These are phyloP conservation scores for Ophiosphaerella narmari DNA, from an alignment of 2,329 filamentous ascomycete species.

Conservation along the genomic window DNA sequence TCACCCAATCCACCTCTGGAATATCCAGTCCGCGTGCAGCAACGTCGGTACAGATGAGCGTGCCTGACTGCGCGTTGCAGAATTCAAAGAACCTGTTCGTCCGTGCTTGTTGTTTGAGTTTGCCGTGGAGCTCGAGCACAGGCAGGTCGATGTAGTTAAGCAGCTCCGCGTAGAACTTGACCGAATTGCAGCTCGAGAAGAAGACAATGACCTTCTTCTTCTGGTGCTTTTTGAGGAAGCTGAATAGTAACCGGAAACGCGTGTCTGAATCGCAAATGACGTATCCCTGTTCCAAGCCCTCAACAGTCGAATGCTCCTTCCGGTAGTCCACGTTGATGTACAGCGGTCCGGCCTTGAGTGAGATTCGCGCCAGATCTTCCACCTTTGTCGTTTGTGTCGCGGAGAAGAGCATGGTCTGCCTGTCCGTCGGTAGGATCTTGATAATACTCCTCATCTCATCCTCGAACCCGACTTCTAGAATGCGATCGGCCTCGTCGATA, in stretches of 20 bases:
- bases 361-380: conserved; percentile 93
- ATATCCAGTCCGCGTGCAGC: conserved; percentile 95
- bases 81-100: conserved; percentile 99
- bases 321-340: conserved; percentile 97
- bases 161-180: conserved; percentile 92
- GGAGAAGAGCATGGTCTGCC: conserved; percentile 98
- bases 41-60: conserved; percentile 94
- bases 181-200: conserved; percentile 82
- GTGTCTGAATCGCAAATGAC: conserved; percentile 92
- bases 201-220: conserved; percentile 99
- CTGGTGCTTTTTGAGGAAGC: conserved; percentile 86
- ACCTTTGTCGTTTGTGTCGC: conserved; percentile 99
- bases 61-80: conserved; percentile 80
- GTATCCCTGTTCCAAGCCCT: conserved; percentile 93
- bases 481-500: conserved; percentile 96
- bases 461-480: conserved; percentile 96
- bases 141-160: conserved; percentile 97
- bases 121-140: conserved; percentile 81
- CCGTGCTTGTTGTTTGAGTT: conserved; percentile 99
- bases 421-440: conserved; percentile 83
- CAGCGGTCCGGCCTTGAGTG: conserved; percentile 83
- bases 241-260: conserved; percentile 91
- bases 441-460: conserved; percentile 98
- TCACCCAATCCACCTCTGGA: conserved; percentile 90
- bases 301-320: conserved; percentile 88